These are phyloP conservation scores for Aspergillus sclerotiicarbonarius DNA, from an alignment of 495 filamentous ascomycete genomes.

Conservation along the genomic window DNA sequence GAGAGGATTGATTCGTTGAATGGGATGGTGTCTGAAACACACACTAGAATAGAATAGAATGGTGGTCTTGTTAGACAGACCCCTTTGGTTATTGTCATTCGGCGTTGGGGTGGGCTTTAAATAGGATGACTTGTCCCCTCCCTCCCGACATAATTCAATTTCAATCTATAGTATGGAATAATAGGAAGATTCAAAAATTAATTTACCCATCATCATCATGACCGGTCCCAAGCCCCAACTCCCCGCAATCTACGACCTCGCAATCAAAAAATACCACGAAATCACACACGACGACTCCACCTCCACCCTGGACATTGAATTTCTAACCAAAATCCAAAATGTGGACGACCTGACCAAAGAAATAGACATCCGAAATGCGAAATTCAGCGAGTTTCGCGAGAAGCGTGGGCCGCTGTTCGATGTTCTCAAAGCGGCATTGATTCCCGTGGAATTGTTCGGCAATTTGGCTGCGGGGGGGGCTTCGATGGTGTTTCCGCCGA, in stretches of 20 bases:
- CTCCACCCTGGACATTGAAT: neutral
- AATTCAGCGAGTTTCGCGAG: constrained; percentile 21
- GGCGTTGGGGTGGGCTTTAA: too few species aligned
- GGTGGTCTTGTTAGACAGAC: neutral
- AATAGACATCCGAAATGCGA: constrained; percentile 16
- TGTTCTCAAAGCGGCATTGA: constrained; percentile 18
- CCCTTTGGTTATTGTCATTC: neutral
- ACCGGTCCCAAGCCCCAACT: constrained; percentile 6
- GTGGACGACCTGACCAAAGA: constrained; percentile 9
- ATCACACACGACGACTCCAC: constrained; percentile 14
- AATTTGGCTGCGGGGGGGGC: constrained; percentile 24
- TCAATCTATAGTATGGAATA: neutral
- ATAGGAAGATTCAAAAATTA: too few species aligned
- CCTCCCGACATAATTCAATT: neutral
- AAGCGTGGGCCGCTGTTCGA: constrained; percentile 20
- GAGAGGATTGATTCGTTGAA: too few species aligned
- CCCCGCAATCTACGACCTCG: constrained; percentile 12
- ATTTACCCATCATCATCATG: neutral
- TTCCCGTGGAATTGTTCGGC: constrained; percentile 28
- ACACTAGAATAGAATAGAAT: neutral
- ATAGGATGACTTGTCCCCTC: neutral
- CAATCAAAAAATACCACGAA: constrained; percentile 10
- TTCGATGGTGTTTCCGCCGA: constrained; percentile 28
- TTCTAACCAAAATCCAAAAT: constrained; percentile 6
- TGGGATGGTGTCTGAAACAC: neutral